Evolutionary conservation across 768 basidiomycete genomes (phyloP), one percentile per base, ranked within the genome.

Genomic region (Naganishia friedmannii): DNA sequence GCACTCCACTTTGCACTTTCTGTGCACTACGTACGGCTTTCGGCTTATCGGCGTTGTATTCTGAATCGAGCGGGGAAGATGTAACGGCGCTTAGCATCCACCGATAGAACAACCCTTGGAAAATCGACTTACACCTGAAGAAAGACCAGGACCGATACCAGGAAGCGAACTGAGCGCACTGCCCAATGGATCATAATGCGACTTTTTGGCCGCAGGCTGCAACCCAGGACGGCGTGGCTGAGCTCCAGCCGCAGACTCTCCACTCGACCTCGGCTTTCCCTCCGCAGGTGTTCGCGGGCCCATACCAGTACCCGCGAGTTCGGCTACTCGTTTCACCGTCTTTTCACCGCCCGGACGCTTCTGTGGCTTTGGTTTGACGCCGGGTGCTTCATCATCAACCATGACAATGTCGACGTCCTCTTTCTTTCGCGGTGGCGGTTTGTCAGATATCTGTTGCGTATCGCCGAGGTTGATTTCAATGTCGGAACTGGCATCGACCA

Each of bases 161-260:
- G 23, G 37, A 39, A 63, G 42, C 60, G 60, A 63, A 45, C 60
- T 63, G n/a, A 63, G 13, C 26, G 60, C 60, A 42, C 39, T 29
- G 13, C 10, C 42, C 42, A 63, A 46, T 12, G 60, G 60, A 46
- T 63, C 42, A 63, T 63, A 63, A n/a, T n/a, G 23, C 21, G 39
- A 21, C 39, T 63, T 63, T 28, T 63, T 63, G 34, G 29, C 34
- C 6, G 42, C 48, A 51, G 48, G n/a, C n/a, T 51, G 48, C 23
- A 51, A 34, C 3, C n/a, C 37, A 42, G 60, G 39, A 21, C 39
- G 60, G 9, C 60, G 37, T 34, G 2, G 34, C 8, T 21, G 19
- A 3, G 34, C 1, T 34, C 19, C 42, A 23, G 57, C 21, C 29
- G 57, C 13, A 8, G 57, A 7, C 4, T 39, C 57, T 9, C n/a